Conservation (phyloP, 176 grass and related monocot species). For the Pontederia crassipes region DNA sequence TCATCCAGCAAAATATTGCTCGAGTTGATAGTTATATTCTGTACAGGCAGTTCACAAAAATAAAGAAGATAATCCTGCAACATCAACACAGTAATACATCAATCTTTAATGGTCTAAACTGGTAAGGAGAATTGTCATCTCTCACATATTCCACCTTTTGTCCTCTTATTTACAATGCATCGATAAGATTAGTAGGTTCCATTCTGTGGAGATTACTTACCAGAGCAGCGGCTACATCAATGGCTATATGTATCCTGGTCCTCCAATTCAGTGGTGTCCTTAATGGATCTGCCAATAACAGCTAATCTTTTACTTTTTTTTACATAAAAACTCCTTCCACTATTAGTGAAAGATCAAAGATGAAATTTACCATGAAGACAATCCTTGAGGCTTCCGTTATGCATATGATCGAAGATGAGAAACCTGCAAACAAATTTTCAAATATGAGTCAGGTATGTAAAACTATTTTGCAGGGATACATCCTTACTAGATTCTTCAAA, state of each 20-base stretch:
- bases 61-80: slow-evolving; percentile 90
- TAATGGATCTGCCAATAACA: slow-evolving; percentile 52
- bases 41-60: slow-evolving; percentile 76
- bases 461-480: slow-evolving; percentile 4
- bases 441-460: background rate
- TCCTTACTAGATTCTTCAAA: background rate
- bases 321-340: background rate
- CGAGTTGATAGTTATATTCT: slow-evolving; percentile 58
- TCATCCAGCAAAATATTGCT: slow-evolving; percentile 60
- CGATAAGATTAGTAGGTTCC: no score
- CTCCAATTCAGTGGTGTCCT: slow-evolving; percentile 85
- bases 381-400: slow-evolving; percentile 75
- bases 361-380: slow-evolving; percentile 57
- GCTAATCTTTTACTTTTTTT: background rate
- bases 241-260: slow-evolving; percentile 69
- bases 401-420: slow-evolving; percentile 78
- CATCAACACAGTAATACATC: background rate
- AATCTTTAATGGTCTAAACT: background rate
- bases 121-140: background rate
- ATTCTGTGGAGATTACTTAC: slow-evolving; percentile 17
- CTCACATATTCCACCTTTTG: no score
- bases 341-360: slow-evolving; percentile 5
- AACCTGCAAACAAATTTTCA: slow-evolving; percentile 33
- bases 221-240: slow-evolving; percentile 87
- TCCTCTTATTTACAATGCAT: no score